phyloP scores from a whole-genome alignment of 208 protist genomes.

The Wallacemonas collosoma region DNA sequence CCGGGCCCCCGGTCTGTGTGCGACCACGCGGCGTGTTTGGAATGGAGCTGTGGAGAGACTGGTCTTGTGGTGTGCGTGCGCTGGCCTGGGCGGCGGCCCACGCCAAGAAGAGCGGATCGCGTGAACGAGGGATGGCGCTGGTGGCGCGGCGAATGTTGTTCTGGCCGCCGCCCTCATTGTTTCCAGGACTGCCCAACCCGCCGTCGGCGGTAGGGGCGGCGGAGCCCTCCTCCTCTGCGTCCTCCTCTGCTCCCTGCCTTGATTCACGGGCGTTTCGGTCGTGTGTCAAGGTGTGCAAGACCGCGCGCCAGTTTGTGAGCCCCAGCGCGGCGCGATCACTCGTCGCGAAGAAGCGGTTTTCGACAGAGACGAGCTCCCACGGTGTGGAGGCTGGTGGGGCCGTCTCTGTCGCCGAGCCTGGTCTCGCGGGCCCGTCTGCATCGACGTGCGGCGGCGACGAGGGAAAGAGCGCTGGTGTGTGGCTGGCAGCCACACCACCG shows the following conservation, averaged over 20 bases:
- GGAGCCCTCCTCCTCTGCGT: constrained; percentile 10
- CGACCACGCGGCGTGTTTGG: neutral
- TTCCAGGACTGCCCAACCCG: too few relatives aligned
- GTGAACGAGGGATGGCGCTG: neutral
- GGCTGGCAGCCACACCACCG: neutral
- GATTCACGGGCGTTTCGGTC: neutral
- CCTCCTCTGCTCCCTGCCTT: neutral
- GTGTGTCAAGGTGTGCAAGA: neutral
- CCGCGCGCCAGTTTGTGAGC: constrained; percentile 1
- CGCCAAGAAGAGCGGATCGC: neutral
- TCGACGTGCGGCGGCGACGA: too few relatives aligned
- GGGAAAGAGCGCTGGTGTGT: neutral
- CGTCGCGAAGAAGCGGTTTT: constrained; percentile 21
- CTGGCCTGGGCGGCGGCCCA: neutral
- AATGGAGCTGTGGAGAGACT: neutral
- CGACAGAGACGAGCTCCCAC: constrained; percentile 22
- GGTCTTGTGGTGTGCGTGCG: neutral
- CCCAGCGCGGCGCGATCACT: constrained; percentile 22
- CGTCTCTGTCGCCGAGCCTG: too few relatives aligned
- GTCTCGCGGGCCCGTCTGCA: too few relatives aligned
- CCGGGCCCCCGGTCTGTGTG: neutral
- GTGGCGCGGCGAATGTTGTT: neutral
- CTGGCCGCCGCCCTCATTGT: neutral
- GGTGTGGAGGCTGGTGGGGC: neutral
- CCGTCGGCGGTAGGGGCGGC: neutral